Percentiles rank a stretch among this genome's conserved stretches.
phyloP scores from a whole-genome alignment of 306 rosid genomes.

The Cucurbita moschata region DNA sequence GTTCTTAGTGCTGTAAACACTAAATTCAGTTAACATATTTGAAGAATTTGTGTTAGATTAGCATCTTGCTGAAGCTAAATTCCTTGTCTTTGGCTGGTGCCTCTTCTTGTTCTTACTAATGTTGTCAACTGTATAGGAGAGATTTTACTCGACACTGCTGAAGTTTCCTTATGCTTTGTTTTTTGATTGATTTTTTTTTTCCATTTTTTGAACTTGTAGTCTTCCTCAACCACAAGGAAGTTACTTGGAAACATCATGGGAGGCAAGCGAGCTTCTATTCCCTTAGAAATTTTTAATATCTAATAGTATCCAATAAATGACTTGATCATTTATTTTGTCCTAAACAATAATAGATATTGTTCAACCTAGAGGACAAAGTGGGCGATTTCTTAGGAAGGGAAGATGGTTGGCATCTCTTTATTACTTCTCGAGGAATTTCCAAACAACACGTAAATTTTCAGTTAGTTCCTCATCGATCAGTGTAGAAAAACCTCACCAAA shows the following conservation, averaged over 20 bases:
- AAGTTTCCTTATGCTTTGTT: background rate
- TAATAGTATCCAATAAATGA: background rate
- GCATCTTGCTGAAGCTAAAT: background rate
- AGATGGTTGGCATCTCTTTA: slow-evolving; percentile 24
- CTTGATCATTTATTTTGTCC: background rate
- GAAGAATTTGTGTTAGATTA: background rate
- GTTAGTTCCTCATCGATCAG: slow-evolving; percentile 19
- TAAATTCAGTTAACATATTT: background rate
- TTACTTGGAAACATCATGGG: slow-evolving; percentile 23
- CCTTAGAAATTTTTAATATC: background rate
- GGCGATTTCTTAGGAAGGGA: slow-evolving; percentile 19
- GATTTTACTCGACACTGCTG: background rate
- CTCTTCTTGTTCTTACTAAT: background rate
- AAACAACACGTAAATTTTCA: slow-evolving; percentile 36
- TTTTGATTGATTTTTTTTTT: background rate
- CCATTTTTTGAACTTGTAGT: slow-evolving; percentile 18
- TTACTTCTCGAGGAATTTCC: slow-evolving; percentile 27
- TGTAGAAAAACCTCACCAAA: slow-evolving; percentile 20
- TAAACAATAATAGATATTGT: slow-evolving; percentile 17
- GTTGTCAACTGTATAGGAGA: background rate
- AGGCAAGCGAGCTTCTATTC: slow-evolving; percentile 27
- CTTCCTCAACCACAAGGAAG: slow-evolving; percentile 20
- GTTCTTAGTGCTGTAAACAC: background rate
- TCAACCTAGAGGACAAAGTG: slow-evolving; percentile 17
- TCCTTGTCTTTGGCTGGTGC: background rate